Base-by-base conservation (phyloP, 1,284 basidiomycete species). In the Tilletiopsis washingtonensis region DNA sequence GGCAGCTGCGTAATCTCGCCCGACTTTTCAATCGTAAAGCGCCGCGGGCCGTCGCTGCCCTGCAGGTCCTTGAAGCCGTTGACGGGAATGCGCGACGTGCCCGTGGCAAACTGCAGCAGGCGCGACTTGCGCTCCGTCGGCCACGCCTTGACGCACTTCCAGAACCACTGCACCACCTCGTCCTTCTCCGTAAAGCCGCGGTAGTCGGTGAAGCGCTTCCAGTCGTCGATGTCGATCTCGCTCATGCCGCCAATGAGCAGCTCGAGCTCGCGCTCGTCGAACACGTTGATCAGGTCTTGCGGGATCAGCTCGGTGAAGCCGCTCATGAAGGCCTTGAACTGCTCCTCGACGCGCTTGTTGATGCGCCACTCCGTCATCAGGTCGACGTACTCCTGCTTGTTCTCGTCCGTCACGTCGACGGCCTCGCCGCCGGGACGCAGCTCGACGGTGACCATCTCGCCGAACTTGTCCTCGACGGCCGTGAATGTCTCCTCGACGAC, bases 31-130 rank as follows among this genome's bases (percentile, higher is more conserved):
- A 73, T 71, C 14, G 70, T 74, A 50, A 74, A 73, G 15, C 65
- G 49, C 12, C 67, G 50, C 6, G 94, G 93, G 1, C 93, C 93
- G 74, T 98, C 93, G 1, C 88, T 91, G 5, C 93, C 93, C 76
- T 97, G 93, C 24, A 99, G 78, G 69, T 98, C 94, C 75, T 97
- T 97, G 81, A 98, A 98, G 1, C 94, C 94, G 74, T 96, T 96
- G 74, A 98, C 94, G 4, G 94, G 94, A 51, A 98, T 90, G 63
- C 93, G 81, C 29, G 88, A 91, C 7, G 94, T 98, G 38, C 94
- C 94, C 4, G 94, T 98, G 5, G 91, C 91, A 75, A 99, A 97
- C 75, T 98, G 93, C 44, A 73, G 57, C 52, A 97, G 77, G 7
- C 93, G 84, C 42, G 87, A 88, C 77, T 97, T 96, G 74, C 90